Conservation (phyloP, 2,329 filamentous ascomycete species). For the Cercospora beticola region DNA sequence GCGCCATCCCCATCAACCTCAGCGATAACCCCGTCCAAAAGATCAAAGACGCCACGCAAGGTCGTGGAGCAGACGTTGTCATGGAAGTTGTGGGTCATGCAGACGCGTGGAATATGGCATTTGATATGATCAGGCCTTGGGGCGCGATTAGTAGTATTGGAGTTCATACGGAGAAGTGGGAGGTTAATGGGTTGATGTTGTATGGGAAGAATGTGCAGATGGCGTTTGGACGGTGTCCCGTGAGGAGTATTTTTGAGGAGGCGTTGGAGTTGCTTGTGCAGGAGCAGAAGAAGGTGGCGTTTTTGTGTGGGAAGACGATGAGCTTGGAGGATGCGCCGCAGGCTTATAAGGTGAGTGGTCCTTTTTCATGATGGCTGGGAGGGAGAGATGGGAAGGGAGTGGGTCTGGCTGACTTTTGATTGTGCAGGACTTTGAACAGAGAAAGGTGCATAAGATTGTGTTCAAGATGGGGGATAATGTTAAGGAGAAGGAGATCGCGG, state of each 20-base stretch:
- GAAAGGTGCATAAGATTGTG: conserved; percentile 55
- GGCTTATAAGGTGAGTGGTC: conserved; percentile 44
- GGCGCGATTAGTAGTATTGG: conserved; percentile 51
- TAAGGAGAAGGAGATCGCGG: conserved; percentile 22
- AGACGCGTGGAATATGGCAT: conserved; percentile 50
- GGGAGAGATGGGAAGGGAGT: too few species aligned
- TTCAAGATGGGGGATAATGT: conserved; percentile 43
- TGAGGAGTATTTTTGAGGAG: conserved; percentile 51
- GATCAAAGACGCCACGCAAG: conserved; percentile 72
- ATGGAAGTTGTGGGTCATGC: conserved; percentile 57
- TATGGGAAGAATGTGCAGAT: conserved; percentile 53
- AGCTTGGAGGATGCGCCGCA: conserved; percentile 51
- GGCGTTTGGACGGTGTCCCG: conserved; percentile 53
- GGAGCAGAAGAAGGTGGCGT: conserved; percentile 52
- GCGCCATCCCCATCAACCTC: conserved; percentile 83
- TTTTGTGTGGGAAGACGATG: conserved; percentile 57
- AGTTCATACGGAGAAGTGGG: conserved; percentile 48
- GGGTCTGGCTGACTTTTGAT: not conserved
- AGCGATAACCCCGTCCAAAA: conserved; percentile 53
- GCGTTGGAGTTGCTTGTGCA: conserved; percentile 47
- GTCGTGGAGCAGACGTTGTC: conserved; percentile 80
- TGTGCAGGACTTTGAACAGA: conserved; percentile 49
- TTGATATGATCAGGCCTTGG: conserved; percentile 52
- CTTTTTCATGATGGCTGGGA: not conserved
- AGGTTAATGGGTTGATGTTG: conserved; percentile 50